Evolutionary conservation across 345 rosid genomes (phyloP), one percentile per base, ranked within the genome.

Genomic region (Salix exigua): DNA sequence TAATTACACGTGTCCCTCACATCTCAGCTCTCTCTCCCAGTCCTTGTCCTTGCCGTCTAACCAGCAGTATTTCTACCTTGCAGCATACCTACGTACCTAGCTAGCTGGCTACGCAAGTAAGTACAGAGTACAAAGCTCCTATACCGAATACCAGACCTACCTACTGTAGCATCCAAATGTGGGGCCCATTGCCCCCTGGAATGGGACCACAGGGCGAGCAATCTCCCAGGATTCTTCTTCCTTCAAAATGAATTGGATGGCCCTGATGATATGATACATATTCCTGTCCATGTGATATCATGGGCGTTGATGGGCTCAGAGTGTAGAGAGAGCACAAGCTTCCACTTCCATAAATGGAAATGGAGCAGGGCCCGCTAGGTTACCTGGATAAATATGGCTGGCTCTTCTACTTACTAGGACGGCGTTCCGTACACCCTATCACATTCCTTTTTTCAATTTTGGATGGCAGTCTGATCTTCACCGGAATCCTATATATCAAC

Each of bases 171-270:
- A 4, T 11, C 53, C 79, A 79, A 30, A 69, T 44, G 72, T 44
- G 73, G 69, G 85, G 66, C 83, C 78, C 78, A 38, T 0, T 2
- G 30, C 2, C 80, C 80, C 84, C 80, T 82, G 82, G 63, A 83
- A 12, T 37, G 21, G 48, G 51, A 65, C 80, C 71, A 65, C 51
- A 35, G 55, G 42, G 28, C 63, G 1, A 58, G 63, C 63, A n/a
- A 58, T 58, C 28, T 58, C 23, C 63, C 63, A 58, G 4, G 63
- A 23, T 58, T 58, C 63, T 58, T 23, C 62, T 3, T 9, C 62
- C 25, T n/a, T 55, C 11, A 9, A n/a, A 0, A 40, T 40, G 44
- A 21, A 55, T 55, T 55, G 1, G 26, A 55, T 55, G 62, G 62
- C n/a, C 62, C 7, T 55, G 62, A 55, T 55, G 62, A n/a, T 23